Evolutionary conservation across 176 grass and related monocot genomes (phyloP).

Genomic region (Calamus simplicifolius): DNA sequence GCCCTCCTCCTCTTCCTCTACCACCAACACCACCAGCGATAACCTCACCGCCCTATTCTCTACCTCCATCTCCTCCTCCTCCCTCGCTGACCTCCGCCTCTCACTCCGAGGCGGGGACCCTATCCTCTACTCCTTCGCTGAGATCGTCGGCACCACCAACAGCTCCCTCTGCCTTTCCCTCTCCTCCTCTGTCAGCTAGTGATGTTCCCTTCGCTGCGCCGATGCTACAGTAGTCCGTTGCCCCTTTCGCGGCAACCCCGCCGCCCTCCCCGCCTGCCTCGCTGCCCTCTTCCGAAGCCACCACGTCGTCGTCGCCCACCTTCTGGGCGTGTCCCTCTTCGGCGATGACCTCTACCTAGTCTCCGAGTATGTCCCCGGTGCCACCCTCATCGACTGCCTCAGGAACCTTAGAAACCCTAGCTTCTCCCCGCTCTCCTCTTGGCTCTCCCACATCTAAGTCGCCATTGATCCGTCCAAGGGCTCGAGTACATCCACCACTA

Average conservation of each 20-base stretch:
- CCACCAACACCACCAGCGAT: no score
- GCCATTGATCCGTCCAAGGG: neutral
- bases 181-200: no score
- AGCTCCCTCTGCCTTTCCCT: neutral
- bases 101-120: no score
- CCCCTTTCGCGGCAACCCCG: neutral
- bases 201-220: neutral
- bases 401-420: conserved; percentile 5
- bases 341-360: neutral
- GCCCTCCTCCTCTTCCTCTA: no score
- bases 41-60: no score
- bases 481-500: conserved; percentile 11
- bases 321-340: neutral
- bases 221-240: neutral
- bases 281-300: no score
- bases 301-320: no score
- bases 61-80: no score
- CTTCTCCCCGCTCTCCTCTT: neutral
- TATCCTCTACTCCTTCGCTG: no score
- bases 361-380: neutral
- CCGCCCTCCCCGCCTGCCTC: no score
- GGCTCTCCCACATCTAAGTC: neutral
- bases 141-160: conserved; percentile 15
- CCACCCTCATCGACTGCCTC: neutral
- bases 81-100: no score